A percentile compares a stretch with the other conserved stretches of the same genome.
Evolutionary conservation across 345 rosid genomes (phyloP).

Genomic region (Trapa bicornis): DNA sequence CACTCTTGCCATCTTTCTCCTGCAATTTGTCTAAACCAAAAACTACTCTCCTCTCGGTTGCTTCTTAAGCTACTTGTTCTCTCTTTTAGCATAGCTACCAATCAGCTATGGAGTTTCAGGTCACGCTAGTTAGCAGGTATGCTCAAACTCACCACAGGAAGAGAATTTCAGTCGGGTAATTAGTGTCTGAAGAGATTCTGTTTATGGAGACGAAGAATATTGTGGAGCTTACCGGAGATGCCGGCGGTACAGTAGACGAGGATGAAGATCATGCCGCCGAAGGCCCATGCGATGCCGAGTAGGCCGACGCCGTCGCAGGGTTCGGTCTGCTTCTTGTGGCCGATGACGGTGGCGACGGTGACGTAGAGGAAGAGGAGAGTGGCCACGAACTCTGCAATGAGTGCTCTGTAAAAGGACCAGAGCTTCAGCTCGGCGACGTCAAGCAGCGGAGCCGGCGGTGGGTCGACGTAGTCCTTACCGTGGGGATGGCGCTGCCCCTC

Average conservation of each 20-base stretch:
- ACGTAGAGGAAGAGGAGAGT: constrained; percentile 87
- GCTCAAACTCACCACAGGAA: no score
- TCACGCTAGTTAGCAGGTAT: no score
- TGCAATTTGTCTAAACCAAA: no score
- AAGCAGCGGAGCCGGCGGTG: constrained; percentile 77
- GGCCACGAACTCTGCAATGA: constrained; percentile 90
- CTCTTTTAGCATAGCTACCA: no score
- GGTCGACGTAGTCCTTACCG: constrained; percentile 78
- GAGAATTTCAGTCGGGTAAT: no score
- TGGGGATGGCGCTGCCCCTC: constrained; percentile 41
- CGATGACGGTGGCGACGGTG: constrained; percentile 83
- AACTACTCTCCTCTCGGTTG: background rate
- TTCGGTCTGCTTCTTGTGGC: constrained; percentile 49
- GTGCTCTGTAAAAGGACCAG: constrained; percentile 93
- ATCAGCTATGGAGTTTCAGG: no score
- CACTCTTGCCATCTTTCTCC: background rate
- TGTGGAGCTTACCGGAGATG: constrained; percentile 42
- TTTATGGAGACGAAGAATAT: background rate
- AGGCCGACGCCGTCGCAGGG: constrained; percentile 76
- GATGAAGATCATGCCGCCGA: constrained; percentile 75
- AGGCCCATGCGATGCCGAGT: constrained; percentile 85
- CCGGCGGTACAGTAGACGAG: constrained; percentile 78
- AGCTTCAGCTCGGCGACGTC: constrained; percentile 56
- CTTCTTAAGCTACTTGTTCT: background rate
- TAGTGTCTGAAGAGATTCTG: no score